Evolutionary conservation across 1,284 basidiomycete species (phyloP).

Genomic region (Cryptococcus sp.): DNA sequence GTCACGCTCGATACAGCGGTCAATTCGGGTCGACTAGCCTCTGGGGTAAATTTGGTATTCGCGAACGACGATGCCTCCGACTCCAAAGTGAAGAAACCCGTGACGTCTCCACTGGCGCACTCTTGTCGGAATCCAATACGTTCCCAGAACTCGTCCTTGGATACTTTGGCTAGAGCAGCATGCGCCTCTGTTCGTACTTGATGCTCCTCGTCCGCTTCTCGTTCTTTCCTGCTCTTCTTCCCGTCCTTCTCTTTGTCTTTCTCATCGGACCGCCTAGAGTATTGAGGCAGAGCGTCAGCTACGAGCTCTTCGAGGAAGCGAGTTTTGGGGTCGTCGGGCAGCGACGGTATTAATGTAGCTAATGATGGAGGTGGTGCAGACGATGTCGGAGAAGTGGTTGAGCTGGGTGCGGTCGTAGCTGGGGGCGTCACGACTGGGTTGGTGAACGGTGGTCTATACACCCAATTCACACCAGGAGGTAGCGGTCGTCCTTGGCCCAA

Average conservation of each 20-base stretch:
- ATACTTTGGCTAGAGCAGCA: slow-evolving; percentile 51
- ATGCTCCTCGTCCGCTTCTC: slow-evolving; percentile 50
- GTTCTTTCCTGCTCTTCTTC: slow-evolving; percentile 37
- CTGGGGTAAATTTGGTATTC: too few species aligned
- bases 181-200: slow-evolving; percentile 43
- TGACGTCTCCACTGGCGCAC: slow-evolving; percentile 78
- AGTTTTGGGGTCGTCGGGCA: slow-evolving; percentile 91
- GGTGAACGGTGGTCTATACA: slow-evolving; percentile 37
- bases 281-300: slow-evolving; percentile 56
- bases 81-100: slow-evolving; percentile 79
- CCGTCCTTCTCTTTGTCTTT: not conserved
- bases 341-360: slow-evolving; percentile 76
- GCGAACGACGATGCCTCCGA: slow-evolving; percentile 2
- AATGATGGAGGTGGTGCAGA: slow-evolving; percentile 46
- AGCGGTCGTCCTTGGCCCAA: slow-evolving; percentile 56
- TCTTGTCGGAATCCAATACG: slow-evolving; percentile 93
- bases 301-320: slow-evolving; percentile 85
- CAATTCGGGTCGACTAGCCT: too few species aligned
- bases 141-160: slow-evolving; percentile 84
- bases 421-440: slow-evolving; percentile 13
- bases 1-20: too few species aligned
- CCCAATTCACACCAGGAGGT: slow-evolving; percentile 36
- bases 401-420: slow-evolving; percentile 8
- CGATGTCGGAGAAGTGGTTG: not conserved
- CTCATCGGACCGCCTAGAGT: slow-evolving; percentile 23